Conservation (phyloP, 768 basidiomycete species). For the Floccularia luteovirens region DNA sequence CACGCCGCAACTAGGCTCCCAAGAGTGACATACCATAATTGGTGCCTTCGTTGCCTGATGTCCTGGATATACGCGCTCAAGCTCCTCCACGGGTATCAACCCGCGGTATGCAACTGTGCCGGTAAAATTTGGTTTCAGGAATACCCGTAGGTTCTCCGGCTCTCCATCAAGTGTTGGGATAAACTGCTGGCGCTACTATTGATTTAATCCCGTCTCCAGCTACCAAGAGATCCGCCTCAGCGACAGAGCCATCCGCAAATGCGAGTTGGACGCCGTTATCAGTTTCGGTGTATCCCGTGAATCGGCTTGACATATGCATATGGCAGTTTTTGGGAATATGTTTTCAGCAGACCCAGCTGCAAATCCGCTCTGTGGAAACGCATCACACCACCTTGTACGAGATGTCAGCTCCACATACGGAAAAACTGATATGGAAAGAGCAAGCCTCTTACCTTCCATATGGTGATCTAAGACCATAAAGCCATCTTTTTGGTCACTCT, state of each 20-base stretch:
- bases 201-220: conserved; percentile 35
- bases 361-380: conserved; percentile 29
- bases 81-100: conserved; percentile 17
- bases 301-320: conserved; percentile 25
- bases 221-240: conserved; percentile 29
- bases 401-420: no score
- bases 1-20: conserved; percentile 3
- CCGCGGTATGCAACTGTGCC: conserved; percentile 26
- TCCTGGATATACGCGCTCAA: conserved; percentile 12
- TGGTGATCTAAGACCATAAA: conserved; percentile 15
- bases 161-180: conserved; percentile 4
- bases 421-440: background rate
- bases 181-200: conserved; percentile 8
- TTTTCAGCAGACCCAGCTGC: conserved; percentile 20
- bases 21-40: conserved; percentile 6
- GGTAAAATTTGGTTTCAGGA: conserved; percentile 25
- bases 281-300: conserved; percentile 19
- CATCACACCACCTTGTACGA: conserved; percentile 15
- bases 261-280: conserved; percentile 17
- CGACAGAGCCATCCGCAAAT: conserved; percentile 28
- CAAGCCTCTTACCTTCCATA: conserved; percentile 13
- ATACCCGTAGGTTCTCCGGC: conserved; percentile 5
- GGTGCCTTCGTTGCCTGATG: conserved; percentile 14
- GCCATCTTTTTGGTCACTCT: conserved; percentile 24
- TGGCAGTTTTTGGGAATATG: conserved; percentile 17